A percentile compares a stretch with the other conserved stretches of the same genome.
phyloP scores from a whole-genome alignment of 2,329 filamentous ascomycete genomes.

The Cercospora sp. region DNA sequence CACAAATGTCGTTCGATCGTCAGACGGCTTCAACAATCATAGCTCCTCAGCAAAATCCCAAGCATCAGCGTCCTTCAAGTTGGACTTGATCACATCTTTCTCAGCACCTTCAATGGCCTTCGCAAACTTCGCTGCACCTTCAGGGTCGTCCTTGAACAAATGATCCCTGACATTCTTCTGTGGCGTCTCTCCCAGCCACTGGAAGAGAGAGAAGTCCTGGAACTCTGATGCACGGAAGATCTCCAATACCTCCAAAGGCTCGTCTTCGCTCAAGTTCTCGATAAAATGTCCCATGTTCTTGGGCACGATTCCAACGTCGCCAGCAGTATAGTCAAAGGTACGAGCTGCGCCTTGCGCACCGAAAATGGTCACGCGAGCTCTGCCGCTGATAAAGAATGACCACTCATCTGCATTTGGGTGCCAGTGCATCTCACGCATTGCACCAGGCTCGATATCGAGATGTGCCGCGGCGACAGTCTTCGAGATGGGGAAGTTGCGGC shows the following conservation, averaged over 20 bases:
- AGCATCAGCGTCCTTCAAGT: slow-evolving; percentile 12
- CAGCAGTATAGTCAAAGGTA: slow-evolving; percentile 73
- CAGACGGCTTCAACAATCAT: background rate
- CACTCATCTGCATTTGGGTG: slow-evolving; percentile 77
- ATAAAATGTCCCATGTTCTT: slow-evolving; percentile 78
- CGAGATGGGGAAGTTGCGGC: slow-evolving; percentile 72
- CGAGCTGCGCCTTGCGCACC: slow-evolving; percentile 66
- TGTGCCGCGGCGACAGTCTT: slow-evolving; percentile 72
- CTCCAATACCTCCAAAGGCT: slow-evolving; percentile 73
- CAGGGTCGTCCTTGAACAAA: slow-evolving; percentile 62
- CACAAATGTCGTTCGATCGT: background rate
- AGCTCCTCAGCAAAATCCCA: slow-evolving; percentile 9
- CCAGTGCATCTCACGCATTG: slow-evolving; percentile 79
- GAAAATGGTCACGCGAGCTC: slow-evolving; percentile 73
- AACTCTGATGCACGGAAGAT: slow-evolving; percentile 67
- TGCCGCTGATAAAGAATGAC: slow-evolving; percentile 74
- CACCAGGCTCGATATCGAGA: slow-evolving; percentile 68
- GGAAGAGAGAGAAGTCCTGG: slow-evolving; percentile 70
- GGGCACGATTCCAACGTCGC: slow-evolving; percentile 76
- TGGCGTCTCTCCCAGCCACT: slow-evolving; percentile 74
- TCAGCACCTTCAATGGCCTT: slow-evolving; percentile 61
- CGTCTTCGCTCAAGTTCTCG: slow-evolving; percentile 73
- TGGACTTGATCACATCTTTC: slow-evolving; percentile 50
- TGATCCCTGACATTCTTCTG: slow-evolving; percentile 59
- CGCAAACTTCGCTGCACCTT: slow-evolving; percentile 63